A percentile compares a stretch with the other conserved stretches of the same genome.
phyloP scores from a whole-genome alignment of 2,329 filamentous ascomycete species.

The Podosphaera aphanis region DNA sequence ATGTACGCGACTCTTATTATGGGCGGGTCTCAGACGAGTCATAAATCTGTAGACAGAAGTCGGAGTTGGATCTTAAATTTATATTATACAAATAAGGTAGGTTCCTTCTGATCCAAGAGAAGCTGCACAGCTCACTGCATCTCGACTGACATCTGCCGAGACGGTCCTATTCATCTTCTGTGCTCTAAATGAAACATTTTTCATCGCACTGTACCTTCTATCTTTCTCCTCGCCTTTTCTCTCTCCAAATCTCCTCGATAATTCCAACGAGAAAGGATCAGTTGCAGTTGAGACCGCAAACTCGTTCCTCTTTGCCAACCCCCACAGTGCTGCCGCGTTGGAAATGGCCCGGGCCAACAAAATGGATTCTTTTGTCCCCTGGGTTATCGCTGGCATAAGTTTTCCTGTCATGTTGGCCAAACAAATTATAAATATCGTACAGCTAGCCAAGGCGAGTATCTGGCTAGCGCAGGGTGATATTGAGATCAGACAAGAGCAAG shows the following conservation, averaged over 20 bases:
- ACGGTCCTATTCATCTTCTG: conserved; percentile 80
- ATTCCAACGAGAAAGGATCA: conserved; percentile 39
- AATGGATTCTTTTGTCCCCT: conserved; percentile 52
- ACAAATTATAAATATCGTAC: conserved; percentile 82
- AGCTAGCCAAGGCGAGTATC: conserved; percentile 77
- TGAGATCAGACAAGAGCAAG: conserved; percentile 31
- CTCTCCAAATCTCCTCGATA: conserved; percentile 54
- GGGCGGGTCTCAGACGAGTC: conserved; percentile 54
- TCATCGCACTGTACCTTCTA: conserved; percentile 91
- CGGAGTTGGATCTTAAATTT: conserved; percentile 76
- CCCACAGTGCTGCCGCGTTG: conserved; percentile 77
- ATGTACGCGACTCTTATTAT: conserved; percentile 92
- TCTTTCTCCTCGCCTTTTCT: conserved; percentile 84
- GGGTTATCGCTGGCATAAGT: conserved; percentile 60
- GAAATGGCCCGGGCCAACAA: conserved; percentile 90
- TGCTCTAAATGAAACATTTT: conserved; percentile 82
- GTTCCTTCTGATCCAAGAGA: conserved; percentile 13
- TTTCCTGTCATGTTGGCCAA: conserved; percentile 76
- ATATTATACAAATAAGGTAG: conserved; percentile 92
- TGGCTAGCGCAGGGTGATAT: conserved; percentile 87
- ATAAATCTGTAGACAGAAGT: conserved; percentile 82
- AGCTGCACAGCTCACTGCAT: conserved; percentile 1
- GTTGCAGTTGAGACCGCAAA: conserved; percentile 41
- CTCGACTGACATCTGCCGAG: conserved; percentile 22
- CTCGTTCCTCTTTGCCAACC: conserved; percentile 59